Base-by-base conservation (phyloP, 139 green algal genomes). In the Desmodesmus armatus region DNA sequence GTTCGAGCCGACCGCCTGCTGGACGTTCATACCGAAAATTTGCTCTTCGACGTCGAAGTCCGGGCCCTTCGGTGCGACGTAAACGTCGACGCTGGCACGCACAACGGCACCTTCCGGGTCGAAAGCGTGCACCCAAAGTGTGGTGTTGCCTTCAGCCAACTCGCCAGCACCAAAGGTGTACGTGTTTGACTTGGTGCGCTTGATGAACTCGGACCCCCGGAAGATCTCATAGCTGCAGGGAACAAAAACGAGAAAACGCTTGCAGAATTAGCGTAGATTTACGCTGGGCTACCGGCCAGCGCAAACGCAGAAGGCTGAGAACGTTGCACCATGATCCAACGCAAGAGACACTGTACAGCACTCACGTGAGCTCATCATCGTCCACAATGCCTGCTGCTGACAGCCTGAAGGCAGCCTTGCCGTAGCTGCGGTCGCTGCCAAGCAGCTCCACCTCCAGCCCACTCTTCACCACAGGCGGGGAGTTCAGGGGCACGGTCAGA, bases 371-470 rank as follows among this genome's bases (percentile, higher is more conserved):
- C 17, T 25, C n/a, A 41, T 72, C 63, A 72, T 72, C 21, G 23
- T 72, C 63, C 9, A 43, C 40, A 31, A 72, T 72, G 63, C 31
- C 63, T 40, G 63, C 63, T 43, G 63, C 63, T 43, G 63, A 72
- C 25, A 72, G 11, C 21, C 25, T 9, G 29, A 72, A 72, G n/a
- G 47, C 9, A 55, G 13, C 47, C 13, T 13, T 7, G 7, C 13
- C 47, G 7, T 7, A 7, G 25, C 33, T 27, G 33, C 33, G 9
- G 60, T 37, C 23, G 25, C 25, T 69, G 60, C 25, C 33, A 7
- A 69, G 25, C 17, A 7, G 9, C 21, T 37, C 25, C 21, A 13
- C 9, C 17, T 6, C 63, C 13, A 72, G 11, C n/a, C 40, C 47
- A 7, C 7, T 55, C 47, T 13, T 7, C 13, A 55, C 63, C 19